Base-by-base conservation (phyloP, 140 eudicot genomes). In the Cichorium intybus region DNA sequence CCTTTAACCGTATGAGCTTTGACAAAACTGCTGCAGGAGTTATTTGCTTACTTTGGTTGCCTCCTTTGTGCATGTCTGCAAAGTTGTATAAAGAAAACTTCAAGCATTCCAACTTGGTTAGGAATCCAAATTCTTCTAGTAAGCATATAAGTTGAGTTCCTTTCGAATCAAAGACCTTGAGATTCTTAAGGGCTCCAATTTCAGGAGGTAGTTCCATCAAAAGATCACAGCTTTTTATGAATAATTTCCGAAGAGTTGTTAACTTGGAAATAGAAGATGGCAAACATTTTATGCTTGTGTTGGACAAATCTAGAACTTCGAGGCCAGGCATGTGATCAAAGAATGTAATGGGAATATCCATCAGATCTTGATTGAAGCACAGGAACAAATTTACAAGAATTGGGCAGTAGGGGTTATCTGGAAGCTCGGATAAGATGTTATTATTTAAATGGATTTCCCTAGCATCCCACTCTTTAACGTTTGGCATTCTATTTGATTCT, bases 201-300 rank as follows among this genome's bases (percentile, higher is more conserved):
- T 62, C 59, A 26, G 78, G 63, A 14, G 78, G 78, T 28, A 73
- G 65, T 24, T 73, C 66, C 66, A 35, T 43, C 14, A 60, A 23
- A 22, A 31, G 43, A 15, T 24, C 16, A 41, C 76, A 71, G 16
- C 50, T 21, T 26, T 31, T 60, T 5, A 71, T 21, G 48, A 34
- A 60, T 10, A 71, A 55, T n/a, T 53, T 23, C 5, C 43, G 26
- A 2, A 71, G 68, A 22, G 26, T n/a, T 5, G 26, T 34, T 60
- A 71, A 31, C 62, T 48, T 60, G 18, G 31, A 22, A 47, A 71
- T 16, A 22, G 59, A 22, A 29, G 68, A 47, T 49, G 76, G 69
- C 41, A 71, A 24, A 53, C 16, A 37, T n/a, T 22, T 31, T 37
- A 71, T 71, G 62, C 76, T 47, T 11, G 69, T 71, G 50, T 11